Percentiles rank a stretch among this genome's conserved stretches.
phyloP scores from a whole-genome alignment of 1,284 basidiomycete genomes.

The Leccinum fallax region DNA sequence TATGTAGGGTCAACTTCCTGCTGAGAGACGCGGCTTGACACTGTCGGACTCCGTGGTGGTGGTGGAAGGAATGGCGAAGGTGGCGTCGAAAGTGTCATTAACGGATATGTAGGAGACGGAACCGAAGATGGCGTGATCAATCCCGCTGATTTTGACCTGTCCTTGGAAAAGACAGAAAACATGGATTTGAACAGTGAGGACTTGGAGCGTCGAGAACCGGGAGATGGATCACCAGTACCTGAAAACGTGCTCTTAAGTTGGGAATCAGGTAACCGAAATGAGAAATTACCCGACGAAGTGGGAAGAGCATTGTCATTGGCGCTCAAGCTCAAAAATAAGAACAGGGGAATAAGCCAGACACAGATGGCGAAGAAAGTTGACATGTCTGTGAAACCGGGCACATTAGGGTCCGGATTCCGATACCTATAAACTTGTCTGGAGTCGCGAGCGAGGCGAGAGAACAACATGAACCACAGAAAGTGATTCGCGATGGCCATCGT shows the following conservation, averaged over 20 bases:
- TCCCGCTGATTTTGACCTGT: constrained; percentile 51
- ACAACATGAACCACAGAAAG: constrained; percentile 94
- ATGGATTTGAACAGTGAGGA: constrained; percentile 68
- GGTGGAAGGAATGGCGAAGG: constrained; percentile 27
- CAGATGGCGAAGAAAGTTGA: constrained; percentile 92
- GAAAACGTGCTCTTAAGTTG: constrained; percentile 1
- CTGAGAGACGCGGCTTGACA: constrained; percentile 5
- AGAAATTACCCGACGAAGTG: constrained; percentile 44
- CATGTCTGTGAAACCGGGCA: constrained; percentile 83
- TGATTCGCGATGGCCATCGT: constrained; percentile 84
- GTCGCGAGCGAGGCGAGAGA: constrained; percentile 68
- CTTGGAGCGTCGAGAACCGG: constrained; percentile 41
- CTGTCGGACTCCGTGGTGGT: constrained; percentile 29
- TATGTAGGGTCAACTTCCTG: constrained; percentile 9
- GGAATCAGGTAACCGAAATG: neutral
- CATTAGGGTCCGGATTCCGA: constrained; percentile 39
- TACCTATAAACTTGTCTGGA: constrained; percentile 48
- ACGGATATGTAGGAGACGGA: constrained; percentile 25
- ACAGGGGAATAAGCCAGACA: constrained; percentile 91
- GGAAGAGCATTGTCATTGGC: constrained; percentile 95
- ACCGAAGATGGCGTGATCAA: constrained; percentile 53
- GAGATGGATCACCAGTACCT: constrained; percentile 42
- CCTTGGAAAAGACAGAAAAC: constrained; percentile 47
- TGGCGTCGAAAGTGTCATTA: constrained; percentile 19
- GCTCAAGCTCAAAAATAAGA: constrained; percentile 90